Evolutionary conservation across 805 yeast genomes (phyloP), one percentile per base, ranked within the genome.

Genomic region (Yamadazyma insecticola): DNA sequence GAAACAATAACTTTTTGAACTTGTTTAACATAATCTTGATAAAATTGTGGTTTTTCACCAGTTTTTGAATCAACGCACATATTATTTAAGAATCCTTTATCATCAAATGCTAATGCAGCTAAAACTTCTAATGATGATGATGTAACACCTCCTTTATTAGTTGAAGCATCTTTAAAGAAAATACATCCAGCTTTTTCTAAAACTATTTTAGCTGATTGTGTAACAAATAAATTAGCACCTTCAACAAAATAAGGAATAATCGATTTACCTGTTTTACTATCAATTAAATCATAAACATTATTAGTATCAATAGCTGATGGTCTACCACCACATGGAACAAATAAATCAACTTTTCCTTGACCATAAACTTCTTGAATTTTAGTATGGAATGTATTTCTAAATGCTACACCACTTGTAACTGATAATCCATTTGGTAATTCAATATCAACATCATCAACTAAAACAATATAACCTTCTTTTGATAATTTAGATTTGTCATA

Each of bases 311-410:
- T 79, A 13, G 97, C 94, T 47, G 85, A 90, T 38, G 98, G 98
- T 63, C 98, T 82, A 47, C 98, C 98, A 60, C 98, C 98, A 63
- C 98, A 90, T 36, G 98, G 98, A 25, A 89, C 97, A 62, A 92
- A 89, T 52, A 90, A 66, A 48, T 87, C 88, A 39, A 88, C 70
- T 19, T 72, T 69, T 19, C 72, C 71, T 26, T 75, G 72, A 24
- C 74, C 76, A 49, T 76, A 77, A 39, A 72, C 72, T 38, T 82
- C 78, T 40, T 76, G 73, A 37, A 82, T 55, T 44, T 78, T 75
- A 44, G 86, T 69, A 56, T 90, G 98, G 79, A 84, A 90, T 24
- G 77, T 72, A 63, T 90, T 92, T 66, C 98, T 78, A 69, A 89
- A 92, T 13, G 79, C 73, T 29, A 88, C 80, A 50, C 98, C 98